These are phyloP conservation scores for Dothideomycetes sp. DNA, from an alignment of 2,329 filamentous ascomycete species.

Conservation along the genomic window DNA sequence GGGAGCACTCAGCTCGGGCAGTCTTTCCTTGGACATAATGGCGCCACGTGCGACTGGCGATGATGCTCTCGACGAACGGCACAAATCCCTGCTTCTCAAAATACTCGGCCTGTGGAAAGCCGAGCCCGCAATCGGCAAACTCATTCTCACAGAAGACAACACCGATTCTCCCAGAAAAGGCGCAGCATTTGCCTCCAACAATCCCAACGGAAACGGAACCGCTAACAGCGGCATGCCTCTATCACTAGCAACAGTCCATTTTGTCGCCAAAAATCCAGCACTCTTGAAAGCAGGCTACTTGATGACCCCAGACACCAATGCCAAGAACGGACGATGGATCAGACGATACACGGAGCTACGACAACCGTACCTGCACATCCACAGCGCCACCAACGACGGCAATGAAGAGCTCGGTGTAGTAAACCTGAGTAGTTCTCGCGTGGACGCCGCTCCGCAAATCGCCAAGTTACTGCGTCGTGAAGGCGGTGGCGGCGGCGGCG, in stretches of 20 bases:
- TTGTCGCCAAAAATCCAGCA: constrained; percentile 62
- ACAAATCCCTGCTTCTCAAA: constrained; percentile 39
- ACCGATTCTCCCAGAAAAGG: constrained; percentile 63
- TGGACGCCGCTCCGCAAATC: constrained; percentile 86
- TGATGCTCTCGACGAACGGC: constrained; percentile 23
- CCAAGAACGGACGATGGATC: constrained; percentile 67
- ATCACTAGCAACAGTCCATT: constrained; percentile 66
- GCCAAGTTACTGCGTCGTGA: constrained; percentile 57
- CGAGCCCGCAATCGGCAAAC: constrained; percentile 34
- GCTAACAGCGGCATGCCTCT: constrained; percentile 42
- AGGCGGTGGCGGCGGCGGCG: not conserved
- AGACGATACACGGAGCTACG: constrained; percentile 89
- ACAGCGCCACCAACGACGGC: constrained; percentile 70
- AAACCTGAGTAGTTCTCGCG: constrained; percentile 77
- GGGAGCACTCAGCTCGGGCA: constrained; percentile 42
- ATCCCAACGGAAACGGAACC: constrained; percentile 29
- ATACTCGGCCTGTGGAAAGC: constrained; percentile 56
- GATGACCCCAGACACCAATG: constrained; percentile 66
- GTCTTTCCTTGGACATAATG: constrained; percentile 28
- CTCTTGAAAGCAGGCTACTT: constrained; percentile 81
- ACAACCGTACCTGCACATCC: constrained; percentile 83
- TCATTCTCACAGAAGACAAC: constrained; percentile 40
- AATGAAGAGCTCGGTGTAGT: constrained; percentile 67
- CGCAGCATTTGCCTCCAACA: constrained; percentile 30
- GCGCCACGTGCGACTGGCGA: constrained; percentile 16